Evolutionary conservation across 768 basidiomycete genomes (phyloP).

Genomic region (Panus rudis): DNA sequence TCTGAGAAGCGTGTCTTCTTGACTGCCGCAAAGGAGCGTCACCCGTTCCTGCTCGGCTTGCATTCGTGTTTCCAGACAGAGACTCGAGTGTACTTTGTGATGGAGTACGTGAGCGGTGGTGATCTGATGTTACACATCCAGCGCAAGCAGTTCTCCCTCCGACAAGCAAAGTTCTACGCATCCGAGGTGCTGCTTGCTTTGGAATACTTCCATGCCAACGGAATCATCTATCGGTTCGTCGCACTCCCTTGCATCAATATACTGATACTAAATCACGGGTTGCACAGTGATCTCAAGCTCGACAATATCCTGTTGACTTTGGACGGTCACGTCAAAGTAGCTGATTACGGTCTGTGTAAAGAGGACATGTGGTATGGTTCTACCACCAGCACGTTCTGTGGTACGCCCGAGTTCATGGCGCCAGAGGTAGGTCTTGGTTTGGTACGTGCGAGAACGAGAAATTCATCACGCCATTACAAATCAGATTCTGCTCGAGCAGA

Average conservation of each 20-base stretch:
- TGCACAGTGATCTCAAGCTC: slow-evolving; percentile 82
- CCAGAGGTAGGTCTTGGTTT: slow-evolving; percentile 67
- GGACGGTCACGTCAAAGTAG: slow-evolving; percentile 97
- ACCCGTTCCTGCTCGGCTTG: slow-evolving; percentile 93
- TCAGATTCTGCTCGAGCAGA: slow-evolving; percentile 97
- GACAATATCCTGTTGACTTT: slow-evolving; percentile 96
- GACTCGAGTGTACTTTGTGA: slow-evolving; percentile 98
- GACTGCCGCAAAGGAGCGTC: slow-evolving; percentile 92
- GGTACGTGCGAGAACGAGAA: not conserved
- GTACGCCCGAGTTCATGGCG: slow-evolving; percentile 99
- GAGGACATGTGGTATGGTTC: slow-evolving; percentile 97
- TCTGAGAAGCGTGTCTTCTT: slow-evolving; percentile 99
- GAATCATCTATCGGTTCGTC: slow-evolving; percentile 93
- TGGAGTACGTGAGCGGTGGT: slow-evolving; percentile 99
- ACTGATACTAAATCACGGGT: not conserved
- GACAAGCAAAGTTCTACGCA: slow-evolving; percentile 98
- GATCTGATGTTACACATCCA: slow-evolving; percentile 99
- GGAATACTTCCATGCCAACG: slow-evolving; percentile 97
- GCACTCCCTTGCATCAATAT: not conserved
- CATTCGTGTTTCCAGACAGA: slow-evolving; percentile 99
- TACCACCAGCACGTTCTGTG: slow-evolving; percentile 98
- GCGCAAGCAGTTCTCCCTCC: slow-evolving; percentile 95
- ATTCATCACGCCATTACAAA: slow-evolving; percentile 2
- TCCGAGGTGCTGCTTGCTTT: slow-evolving; percentile 92
- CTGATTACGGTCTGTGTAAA: slow-evolving; percentile 98